Base-by-base conservation (phyloP, 139 green algal species). In the Limnomonas spitsbergensis region DNA sequence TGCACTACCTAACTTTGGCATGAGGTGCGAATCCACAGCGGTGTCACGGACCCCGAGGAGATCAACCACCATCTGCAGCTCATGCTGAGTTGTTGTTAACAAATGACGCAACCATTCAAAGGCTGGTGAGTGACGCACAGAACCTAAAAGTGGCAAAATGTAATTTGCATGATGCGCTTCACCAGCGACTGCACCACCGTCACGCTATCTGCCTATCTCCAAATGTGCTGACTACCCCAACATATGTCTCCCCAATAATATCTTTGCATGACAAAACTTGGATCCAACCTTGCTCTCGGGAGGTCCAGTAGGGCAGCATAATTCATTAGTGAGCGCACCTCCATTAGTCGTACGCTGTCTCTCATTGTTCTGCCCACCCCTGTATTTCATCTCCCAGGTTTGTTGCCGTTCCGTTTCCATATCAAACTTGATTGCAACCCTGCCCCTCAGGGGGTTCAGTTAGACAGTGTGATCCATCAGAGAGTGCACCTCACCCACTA, bases 181-280 rank as follows among this genome's bases (percentile, higher is more conserved):
- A n/a, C n/a, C n/a, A n/a, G n/a, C n/a, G n/a, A n/a, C n/a, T n/a
- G n/a, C n/a, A n/a, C n/a, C n/a, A n/a, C n/a, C n/a, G n/a, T n/a
- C n/a, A n/a, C n/a, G n/a, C n/a, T n/a, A n/a, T n/a, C n/a, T n/a
- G n/a, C n/a, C n/a, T n/a, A n/a, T n/a, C n/a, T n/a, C n/a, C n/a
- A n/a, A n/a, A n/a, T n/a, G n/a, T n/a, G n/a, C n/a, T n/a, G n/a
- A n/a, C n/a, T n/a, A n/a, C n/a, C n/a, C n/a, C n/a, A n/a, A n/a
- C n/a, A n/a, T n/a, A n/a, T n/a, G n/a, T n/a, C n/a, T n/a, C 47
- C 47, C 20, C 47, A 14, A 61, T 61, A 61, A 61, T 61, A 61
- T 61, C 20, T 61, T n/a, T n/a, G n/a, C n/a, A 20, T 61, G 14
- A 61, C 47, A 61, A 29, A 20, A 61, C 47, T 61, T 29, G 47